Conservation (phyloP, 2,329 filamentous ascomycete species). For the Ustulina deusta region DNA sequence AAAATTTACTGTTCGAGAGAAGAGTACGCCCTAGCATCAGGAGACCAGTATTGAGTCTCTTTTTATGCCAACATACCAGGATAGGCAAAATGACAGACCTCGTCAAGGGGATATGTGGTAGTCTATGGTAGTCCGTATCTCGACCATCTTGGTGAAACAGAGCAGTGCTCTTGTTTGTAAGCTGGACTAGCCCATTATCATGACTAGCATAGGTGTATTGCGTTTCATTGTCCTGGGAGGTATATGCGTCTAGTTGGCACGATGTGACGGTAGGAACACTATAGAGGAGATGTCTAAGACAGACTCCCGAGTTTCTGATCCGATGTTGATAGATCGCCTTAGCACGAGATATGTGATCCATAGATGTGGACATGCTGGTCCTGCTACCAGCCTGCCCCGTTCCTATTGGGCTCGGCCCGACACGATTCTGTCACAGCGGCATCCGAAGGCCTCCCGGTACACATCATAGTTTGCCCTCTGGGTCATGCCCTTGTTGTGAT, state of each 20-base stretch:
- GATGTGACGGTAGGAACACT: conserved; percentile 48
- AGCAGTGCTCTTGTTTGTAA: conserved; percentile 35
- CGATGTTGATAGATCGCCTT: conserved; percentile 35
- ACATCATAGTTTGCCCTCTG: background rate
- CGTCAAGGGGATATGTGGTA: conserved; percentile 4
- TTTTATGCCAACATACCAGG: conserved; percentile 21
- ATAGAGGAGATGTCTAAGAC: conserved; percentile 41
- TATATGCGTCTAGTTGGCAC: conserved; percentile 53
- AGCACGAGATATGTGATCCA: conserved; percentile 19
- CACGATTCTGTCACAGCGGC: background rate
- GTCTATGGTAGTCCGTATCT: conserved; percentile 31
- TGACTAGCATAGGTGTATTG: conserved; percentile 37
- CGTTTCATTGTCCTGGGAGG: conserved; percentile 54
- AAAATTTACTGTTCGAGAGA: conserved; percentile 22
- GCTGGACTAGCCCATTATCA: conserved; percentile 54
- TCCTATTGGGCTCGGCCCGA: conserved; percentile 11
- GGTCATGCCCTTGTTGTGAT: background rate
- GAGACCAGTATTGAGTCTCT: conserved; percentile 34
- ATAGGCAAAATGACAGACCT: conserved; percentile 1
- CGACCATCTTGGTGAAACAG: conserved; percentile 36
- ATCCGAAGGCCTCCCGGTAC: background rate
- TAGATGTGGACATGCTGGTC: background rate
- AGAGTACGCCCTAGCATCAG: conserved; percentile 24
- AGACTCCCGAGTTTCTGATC: conserved; percentile 1
- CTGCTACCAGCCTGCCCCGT: conserved; percentile 2